These are phyloP conservation scores for Fraxinus greggii DNA, from an alignment of 305 asterid species.

Conservation along the genomic window DNA sequence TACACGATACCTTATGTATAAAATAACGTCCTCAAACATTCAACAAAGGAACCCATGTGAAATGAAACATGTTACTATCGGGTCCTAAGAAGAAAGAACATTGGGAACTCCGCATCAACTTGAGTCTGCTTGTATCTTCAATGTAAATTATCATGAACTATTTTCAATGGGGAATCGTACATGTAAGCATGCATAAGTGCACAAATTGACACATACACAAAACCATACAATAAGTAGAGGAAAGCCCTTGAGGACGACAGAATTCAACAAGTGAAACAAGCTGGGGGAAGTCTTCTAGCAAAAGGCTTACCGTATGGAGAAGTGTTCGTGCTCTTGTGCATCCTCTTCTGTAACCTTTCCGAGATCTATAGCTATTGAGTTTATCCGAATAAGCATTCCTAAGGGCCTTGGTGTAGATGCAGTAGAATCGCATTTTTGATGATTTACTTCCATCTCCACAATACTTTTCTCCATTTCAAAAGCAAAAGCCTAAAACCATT, in stretches of 20 bases:
- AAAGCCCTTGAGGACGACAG: neutral
- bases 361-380: slow-evolving; percentile 4
- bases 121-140: neutral
- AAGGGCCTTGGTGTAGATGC: slow-evolving; percentile 13
- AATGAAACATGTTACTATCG: neutral
- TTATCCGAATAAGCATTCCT: neutral
- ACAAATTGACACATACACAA: neutral
- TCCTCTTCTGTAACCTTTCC: slow-evolving; percentile 12
- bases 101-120: neutral
- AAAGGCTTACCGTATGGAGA: slow-evolving; percentile 39
- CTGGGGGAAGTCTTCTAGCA: neutral
- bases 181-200: neutral
- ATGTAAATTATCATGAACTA: neutral
- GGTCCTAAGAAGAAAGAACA: neutral
- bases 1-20: neutral
- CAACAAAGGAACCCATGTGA: neutral
- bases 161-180: neutral
- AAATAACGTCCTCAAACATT: neutral
- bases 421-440: slow-evolving; percentile 1
- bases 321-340: slow-evolving; percentile 23
- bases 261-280: neutral
- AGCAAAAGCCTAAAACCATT: slow-evolving; percentile 2
- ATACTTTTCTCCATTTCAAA: neutral
- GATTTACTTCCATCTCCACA: slow-evolving; percentile 23
- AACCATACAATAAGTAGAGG: neutral